These are phyloP conservation scores for Sporothrix curviconia DNA, from an alignment of 2,329 filamentous ascomycete genomes.

Conservation along the genomic window DNA sequence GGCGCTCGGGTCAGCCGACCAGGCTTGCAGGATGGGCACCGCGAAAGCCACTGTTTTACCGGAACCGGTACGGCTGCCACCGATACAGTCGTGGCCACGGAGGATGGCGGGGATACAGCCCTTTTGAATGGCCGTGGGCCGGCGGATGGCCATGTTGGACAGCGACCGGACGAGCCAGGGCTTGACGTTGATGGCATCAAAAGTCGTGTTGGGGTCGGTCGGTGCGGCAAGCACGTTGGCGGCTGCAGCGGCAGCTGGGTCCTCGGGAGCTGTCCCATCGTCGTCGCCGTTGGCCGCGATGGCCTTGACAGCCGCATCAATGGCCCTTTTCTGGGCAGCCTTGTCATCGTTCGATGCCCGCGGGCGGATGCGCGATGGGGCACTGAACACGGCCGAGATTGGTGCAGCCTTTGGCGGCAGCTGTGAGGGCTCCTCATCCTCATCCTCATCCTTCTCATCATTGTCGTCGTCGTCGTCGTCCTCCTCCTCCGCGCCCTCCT, in stretches of 20 bases:
- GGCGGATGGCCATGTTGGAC: constrained; percentile 67
- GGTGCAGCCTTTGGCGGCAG: constrained; percentile 22
- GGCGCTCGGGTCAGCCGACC: constrained; percentile 84
- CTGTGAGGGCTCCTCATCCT: constrained; percentile 23
- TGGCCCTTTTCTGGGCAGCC: constrained; percentile 7
- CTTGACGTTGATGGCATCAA: constrained; percentile 64
- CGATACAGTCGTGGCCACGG: constrained; percentile 87
- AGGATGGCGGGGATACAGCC: constrained; percentile 89
- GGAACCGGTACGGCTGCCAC: constrained; percentile 88
- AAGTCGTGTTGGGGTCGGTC: constrained; percentile 54
- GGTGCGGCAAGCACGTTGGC: constrained; percentile 39
- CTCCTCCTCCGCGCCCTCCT: not conserved
- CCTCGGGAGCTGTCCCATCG: not conserved
- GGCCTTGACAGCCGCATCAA: constrained; percentile 4
- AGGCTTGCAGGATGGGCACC: constrained; percentile 87
- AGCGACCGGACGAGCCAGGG: constrained; percentile 88
- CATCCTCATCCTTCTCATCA: constrained; percentile 22
- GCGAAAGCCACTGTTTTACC: constrained; percentile 97
- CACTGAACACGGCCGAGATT: constrained; percentile 39
- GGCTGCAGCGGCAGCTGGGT: constrained; percentile 2
- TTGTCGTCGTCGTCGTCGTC: constrained; percentile 17
- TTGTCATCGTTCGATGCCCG: not conserved
- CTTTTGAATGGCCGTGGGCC: constrained; percentile 88
- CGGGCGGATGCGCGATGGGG: constrained; percentile 47
- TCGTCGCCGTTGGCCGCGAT: not conserved